phyloP scores from a whole-genome alignment of 805 yeast species.

The Wickerhamia fluorescens region DNA sequence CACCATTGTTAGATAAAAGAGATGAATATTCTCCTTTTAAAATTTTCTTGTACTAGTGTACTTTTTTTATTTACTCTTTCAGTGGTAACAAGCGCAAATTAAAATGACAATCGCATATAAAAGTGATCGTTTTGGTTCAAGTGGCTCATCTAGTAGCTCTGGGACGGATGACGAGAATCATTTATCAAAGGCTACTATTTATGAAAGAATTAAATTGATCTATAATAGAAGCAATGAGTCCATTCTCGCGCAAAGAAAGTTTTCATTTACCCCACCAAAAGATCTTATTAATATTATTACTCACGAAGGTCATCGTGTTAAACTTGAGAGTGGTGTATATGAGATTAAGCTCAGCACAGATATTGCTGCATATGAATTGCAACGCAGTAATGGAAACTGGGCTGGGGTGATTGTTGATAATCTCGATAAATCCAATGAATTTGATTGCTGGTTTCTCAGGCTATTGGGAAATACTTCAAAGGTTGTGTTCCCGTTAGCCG shows the following conservation, averaged over 20 bases:
- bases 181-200: slow-evolving; percentile 12
- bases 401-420: slow-evolving; percentile 25
- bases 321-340: slow-evolving; percentile 1
- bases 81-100: too few relatives aligned
- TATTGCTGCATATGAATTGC: slow-evolving; percentile 15
- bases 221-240: slow-evolving; percentile 16
- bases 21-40: too few relatives aligned
- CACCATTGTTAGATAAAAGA: too few relatives aligned
- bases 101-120: background rate
- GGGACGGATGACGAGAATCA: slow-evolving; percentile 1
- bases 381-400: slow-evolving; percentile 8
- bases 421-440: slow-evolving; percentile 13
- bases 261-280: background rate
- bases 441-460: slow-evolving; percentile 29
- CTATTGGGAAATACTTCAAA: slow-evolving; percentile 17
- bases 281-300: slow-evolving; percentile 1
- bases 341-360: slow-evolving; percentile 2
- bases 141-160: slow-evolving; percentile 3
- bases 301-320: background rate
- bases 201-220: slow-evolving; percentile 20
- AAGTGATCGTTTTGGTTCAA: background rate
- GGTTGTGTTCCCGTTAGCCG: slow-evolving; percentile 9
- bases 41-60: too few relatives aligned
- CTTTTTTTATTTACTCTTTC: too few relatives aligned
- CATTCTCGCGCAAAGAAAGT: slow-evolving; percentile 9